Evolutionary conservation across 805 yeast genomes (phyloP).

Genomic region (Lipomyces yamadae): DNA sequence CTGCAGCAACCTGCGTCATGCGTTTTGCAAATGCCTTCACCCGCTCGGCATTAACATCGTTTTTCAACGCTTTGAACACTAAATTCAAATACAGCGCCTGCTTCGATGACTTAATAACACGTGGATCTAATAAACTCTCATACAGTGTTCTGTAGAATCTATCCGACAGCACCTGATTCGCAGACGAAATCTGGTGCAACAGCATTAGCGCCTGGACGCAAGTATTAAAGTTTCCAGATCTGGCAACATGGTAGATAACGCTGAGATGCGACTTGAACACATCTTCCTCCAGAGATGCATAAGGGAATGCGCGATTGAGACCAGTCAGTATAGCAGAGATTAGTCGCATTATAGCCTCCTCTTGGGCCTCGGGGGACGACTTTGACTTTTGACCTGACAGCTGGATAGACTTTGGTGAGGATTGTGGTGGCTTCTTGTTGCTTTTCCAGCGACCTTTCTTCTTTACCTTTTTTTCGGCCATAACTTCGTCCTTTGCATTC

Average conservation of each 20-base stretch:
- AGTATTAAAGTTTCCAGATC: slow-evolving; percentile 91
- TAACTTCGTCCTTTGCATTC: slow-evolving; percentile 48
- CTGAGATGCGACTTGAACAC: slow-evolving; percentile 75
- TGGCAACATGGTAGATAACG: slow-evolving; percentile 86
- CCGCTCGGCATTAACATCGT: slow-evolving; percentile 64
- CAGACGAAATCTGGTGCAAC: slow-evolving; percentile 74
- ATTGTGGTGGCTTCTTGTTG: slow-evolving; percentile 42
- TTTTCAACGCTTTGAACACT: slow-evolving; percentile 78
- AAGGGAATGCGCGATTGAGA: slow-evolving; percentile 94
- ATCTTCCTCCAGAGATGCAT: slow-evolving; percentile 70
- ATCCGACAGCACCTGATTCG: slow-evolving; percentile 51
- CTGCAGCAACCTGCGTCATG: slow-evolving; percentile 78
- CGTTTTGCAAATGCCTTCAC: slow-evolving; percentile 90
- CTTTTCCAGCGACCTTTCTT: slow-evolving; percentile 70
- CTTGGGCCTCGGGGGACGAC: slow-evolving; percentile 43
- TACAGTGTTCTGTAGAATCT: slow-evolving; percentile 87
- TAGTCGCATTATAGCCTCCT: slow-evolving; percentile 82
- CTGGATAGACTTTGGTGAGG: slow-evolving; percentile 21
- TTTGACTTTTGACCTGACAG: slow-evolving; percentile 20
- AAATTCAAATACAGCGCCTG: slow-evolving; percentile 90
- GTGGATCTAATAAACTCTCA: slow-evolving; percentile 83
- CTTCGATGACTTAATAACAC: slow-evolving; percentile 84
- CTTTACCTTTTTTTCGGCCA: slow-evolving; percentile 54
- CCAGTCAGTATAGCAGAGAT: slow-evolving; percentile 94
- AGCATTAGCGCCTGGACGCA: slow-evolving; percentile 89